Base-by-base conservation (phyloP, 225 moss, liverwort and hornwort genomes). In the Asterella californica region DNA sequence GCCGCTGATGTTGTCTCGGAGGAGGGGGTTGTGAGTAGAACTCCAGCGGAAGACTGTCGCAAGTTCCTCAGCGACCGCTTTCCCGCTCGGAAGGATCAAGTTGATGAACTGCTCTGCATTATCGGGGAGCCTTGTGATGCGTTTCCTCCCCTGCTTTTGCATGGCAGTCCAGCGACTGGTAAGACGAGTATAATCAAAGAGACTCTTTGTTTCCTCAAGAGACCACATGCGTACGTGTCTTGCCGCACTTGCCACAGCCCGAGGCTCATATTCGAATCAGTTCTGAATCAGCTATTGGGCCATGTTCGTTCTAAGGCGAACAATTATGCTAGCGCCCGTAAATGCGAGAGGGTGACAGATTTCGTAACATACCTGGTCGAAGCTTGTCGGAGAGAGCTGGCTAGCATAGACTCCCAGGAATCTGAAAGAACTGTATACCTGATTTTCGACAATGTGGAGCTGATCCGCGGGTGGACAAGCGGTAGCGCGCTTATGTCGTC, bases 361-460 rank as follows among this genome's bases (percentile, higher is more conserved):
- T 95, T 99, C 55, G 81, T 91, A 10, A 83, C 84, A 71, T 87
- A 90, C 78, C 83, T 95, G 59, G 89, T 84, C 53, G 91, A 83
- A 47, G 92, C 92, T 74, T 91, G 91, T 86, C 49, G 21, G 21
- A 73, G 32, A 15, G 22, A 45, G 14, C 50, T 18, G 49, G 32
- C 2, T 22, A 37, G 10, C 17, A 64, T 15, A 15, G 37, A 11
- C 17, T 48, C 59, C 36, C 42, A 37, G 29, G 45, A 24, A 24
- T 37, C n/a, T 3, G 21, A 47, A 30, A 37, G 42, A 30, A 64
- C 85, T 30, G 80, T 92, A 14, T 95, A 99, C 87, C 72, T 99
- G 15, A 86, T 95, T 66, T 90, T 99, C 68, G 94, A 99, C 80
- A 92, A 93, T 79, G 93, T 91, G 86, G 93, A 99, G 83, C 82